phyloP scores from a whole-genome alignment of 2,329 filamentous ascomycete genomes.

The Allantophomopsis cytisporea region DNA sequence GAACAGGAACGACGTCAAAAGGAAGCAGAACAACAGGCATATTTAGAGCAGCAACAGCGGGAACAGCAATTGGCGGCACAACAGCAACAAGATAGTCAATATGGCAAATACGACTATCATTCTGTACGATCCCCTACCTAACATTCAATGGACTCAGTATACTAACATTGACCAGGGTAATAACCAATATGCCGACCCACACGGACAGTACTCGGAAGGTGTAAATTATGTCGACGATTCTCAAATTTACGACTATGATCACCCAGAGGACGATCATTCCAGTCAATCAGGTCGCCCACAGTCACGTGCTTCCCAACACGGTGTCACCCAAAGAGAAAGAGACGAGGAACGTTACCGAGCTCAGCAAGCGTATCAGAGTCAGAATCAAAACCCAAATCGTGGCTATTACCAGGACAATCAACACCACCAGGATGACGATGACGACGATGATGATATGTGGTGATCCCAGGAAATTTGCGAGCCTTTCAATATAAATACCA shows the following conservation, averaged over 20 bases:
- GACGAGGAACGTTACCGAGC: slow-evolving; percentile 15
- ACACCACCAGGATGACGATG: slow-evolving; percentile 8
- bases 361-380: slow-evolving; percentile 1
- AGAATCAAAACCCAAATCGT: slow-evolving; percentile 5
- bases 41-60: slow-evolving; percentile 12
- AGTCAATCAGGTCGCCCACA: slow-evolving; percentile 15
- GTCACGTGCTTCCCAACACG: slow-evolving; percentile 18
- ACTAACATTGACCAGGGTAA: slow-evolving; percentile 15
- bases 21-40: slow-evolving; percentile 19
- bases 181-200: slow-evolving; percentile 18
- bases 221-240: slow-evolving; percentile 31
- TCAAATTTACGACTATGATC: slow-evolving; percentile 35
- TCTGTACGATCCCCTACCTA: slow-evolving; percentile 10
- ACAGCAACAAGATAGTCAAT: too few relatives aligned
- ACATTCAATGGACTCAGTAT: slow-evolving; percentile 1
- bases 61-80: slow-evolving; percentile 15
- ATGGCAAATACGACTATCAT: slow-evolving; percentile 18
- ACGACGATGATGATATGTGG: slow-evolving; percentile 1
- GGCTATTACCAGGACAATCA: slow-evolving; percentile 16
- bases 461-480: background rate
- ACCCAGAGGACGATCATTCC: slow-evolving; percentile 20
- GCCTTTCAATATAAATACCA: too few relatives aligned
- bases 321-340: slow-evolving; percentile 14
- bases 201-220: slow-evolving; percentile 20
- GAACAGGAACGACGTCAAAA: slow-evolving; percentile 37